Conservation (phyloP, 176 grass and related monocot genomes). For the Oryza meyeriana region DNA sequence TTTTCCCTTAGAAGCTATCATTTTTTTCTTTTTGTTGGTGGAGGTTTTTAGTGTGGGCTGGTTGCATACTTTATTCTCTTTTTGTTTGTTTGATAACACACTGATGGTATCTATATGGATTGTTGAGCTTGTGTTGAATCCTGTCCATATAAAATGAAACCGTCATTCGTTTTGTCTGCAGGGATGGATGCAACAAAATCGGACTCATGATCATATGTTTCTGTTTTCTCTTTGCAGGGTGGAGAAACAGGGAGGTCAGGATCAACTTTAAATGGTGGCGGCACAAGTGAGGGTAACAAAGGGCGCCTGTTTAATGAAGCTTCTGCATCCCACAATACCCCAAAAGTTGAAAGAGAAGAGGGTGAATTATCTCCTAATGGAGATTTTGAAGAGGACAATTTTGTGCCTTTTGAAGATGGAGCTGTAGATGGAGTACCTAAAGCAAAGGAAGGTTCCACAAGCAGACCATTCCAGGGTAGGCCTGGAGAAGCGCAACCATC, state of each 20-base stretch:
- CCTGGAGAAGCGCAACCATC: constrained; percentile 44
- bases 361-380: constrained; percentile 95
- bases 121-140: neutral
- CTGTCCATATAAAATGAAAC: neutral
- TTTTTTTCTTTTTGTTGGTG: neutral
- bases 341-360: constrained; percentile 96
- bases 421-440: constrained; percentile 35
- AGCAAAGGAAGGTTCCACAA: constrained; percentile 53
- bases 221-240: constrained; percentile 29
- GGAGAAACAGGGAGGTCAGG: constrained; percentile 29
- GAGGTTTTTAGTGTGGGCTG: neutral
- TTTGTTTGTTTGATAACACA: neutral
- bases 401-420: constrained; percentile 71
- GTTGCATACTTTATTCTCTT: neutral
- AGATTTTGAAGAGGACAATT: constrained; percentile 93
- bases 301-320: constrained; percentile 44
- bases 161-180: neutral
- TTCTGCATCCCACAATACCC: constrained; percentile 39
- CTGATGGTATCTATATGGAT: constrained; percentile 15
- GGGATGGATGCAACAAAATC: neutral
- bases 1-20: neutral
- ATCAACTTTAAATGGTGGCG: constrained; percentile 48
- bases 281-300: constrained; percentile 50
- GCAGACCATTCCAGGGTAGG: constrained; percentile 49
- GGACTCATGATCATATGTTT: neutral